Evolutionary conservation across 768 basidiomycete genomes (phyloP).

Genomic region (Rhizopogon vesiculosus): DNA sequence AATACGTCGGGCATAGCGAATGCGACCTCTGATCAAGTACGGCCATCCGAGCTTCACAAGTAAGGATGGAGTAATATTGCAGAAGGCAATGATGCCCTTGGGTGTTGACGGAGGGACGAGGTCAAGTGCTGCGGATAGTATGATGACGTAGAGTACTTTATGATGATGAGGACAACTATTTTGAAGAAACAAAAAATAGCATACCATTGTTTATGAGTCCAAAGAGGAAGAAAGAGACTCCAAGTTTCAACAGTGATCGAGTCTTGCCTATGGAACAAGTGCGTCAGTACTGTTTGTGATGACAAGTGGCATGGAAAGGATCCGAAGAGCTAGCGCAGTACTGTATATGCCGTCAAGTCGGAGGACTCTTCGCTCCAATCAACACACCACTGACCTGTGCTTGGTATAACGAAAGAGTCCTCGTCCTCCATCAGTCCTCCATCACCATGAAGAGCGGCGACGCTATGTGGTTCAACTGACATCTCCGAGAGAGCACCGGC

Average conservation of each 20-base stretch:
- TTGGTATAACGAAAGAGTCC: background rate
- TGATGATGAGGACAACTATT: background rate
- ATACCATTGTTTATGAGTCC: slow-evolving; percentile 90
- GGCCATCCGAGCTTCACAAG: slow-evolving; percentile 91
- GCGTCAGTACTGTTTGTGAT: slow-evolving; percentile 12
- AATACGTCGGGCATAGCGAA: slow-evolving; percentile 75
- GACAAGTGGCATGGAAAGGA: slow-evolving; percentile 12
- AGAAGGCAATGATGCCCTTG: slow-evolving; percentile 92
- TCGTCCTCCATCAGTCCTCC: background rate
- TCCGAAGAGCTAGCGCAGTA: too few relatives aligned
- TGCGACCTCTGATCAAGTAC: slow-evolving; percentile 80
- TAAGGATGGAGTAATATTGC: slow-evolving; percentile 89
- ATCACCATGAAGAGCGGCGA: background rate
- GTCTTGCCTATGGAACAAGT: slow-evolving; percentile 13
- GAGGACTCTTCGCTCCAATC: slow-evolving; percentile 19
- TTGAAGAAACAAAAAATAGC: background rate
- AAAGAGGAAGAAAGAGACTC: slow-evolving; percentile 81
- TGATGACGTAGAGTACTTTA: slow-evolving; percentile 90
- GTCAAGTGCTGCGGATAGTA: slow-evolving; percentile 93
- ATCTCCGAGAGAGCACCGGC: background rate
- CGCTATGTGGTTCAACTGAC: background rate
- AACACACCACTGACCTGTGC: slow-evolving; percentile 14
- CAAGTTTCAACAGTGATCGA: slow-evolving; percentile 32
- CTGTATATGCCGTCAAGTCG: background rate
- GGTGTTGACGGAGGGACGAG: slow-evolving; percentile 89